Base-by-base conservation (phyloP, 495 filamentous ascomycete species). In the Astrocystis sublimbata region DNA sequence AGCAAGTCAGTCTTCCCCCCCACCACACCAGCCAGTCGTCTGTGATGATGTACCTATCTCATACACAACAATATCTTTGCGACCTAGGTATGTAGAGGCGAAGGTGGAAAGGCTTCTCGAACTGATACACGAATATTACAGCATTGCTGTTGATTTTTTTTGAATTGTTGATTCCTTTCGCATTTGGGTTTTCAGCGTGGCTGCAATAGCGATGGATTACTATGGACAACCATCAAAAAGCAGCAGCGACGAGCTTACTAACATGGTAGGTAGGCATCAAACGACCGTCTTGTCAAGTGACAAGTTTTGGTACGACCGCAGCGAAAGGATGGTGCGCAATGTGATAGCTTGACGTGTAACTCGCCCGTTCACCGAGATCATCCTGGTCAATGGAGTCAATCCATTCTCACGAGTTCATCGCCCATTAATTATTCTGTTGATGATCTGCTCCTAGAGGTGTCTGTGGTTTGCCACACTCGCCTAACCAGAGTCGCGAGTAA, bases 351-450 rank as follows among this genome's bases (percentile, higher is more conserved):
- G 41, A 21, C 55, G 17, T 12, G 56, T 13, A 13, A 49, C 38
- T 49, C 40, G 56, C 56, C 38, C 56, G 31, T 58, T 58, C 56
- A 58, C 56, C 56, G 56, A 58, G 31, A 49, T 38, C 12, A 26
- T n/a, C 4, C 21, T 23, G 8, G 12, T 42, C 42, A 58, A 58
- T 47, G 36, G 21, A 42, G 42, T 42, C 1, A 33, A 13, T 12
- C 31, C 10, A 7, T n/a, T 30, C 23, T 19, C 15, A 9, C 13
- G 6, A 17, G 5, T 13, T 26, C 38, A 5, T 33, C 17, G 12
- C 6, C 26, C 28, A 10, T 26, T 36, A n/a, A n/a, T n/a, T n/a
- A n/a, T 47, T 26, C 17, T 26, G 15, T 49, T 31, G 24, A 17
- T 15, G 13, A 19, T 28, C 40, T 19, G 31, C n/a, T n/a, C n/a